phyloP scores from a whole-genome alignment of 176 grass and related monocot species.

The Oryza glumipatula region DNA sequence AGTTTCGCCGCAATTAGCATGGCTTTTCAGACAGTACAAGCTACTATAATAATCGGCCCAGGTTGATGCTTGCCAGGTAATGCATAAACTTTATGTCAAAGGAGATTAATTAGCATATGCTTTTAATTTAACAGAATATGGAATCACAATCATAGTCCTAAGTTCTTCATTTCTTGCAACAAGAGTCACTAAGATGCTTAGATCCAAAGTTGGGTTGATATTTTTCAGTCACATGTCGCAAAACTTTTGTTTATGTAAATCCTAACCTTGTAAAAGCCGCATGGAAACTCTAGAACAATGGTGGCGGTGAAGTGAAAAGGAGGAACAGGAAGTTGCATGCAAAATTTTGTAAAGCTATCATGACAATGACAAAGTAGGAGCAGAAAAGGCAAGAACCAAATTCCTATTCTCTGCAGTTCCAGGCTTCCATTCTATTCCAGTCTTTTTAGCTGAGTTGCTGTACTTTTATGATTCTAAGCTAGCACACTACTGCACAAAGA shows the following conservation, averaged over 20 bases:
- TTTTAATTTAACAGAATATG: conserved; percentile 32
- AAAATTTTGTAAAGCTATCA: conserved; percentile 43
- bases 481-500: background rate
- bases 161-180: conserved; percentile 26
- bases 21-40: conserved; percentile 34
- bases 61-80: conserved; percentile 48
- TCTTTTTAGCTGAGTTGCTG: background rate
- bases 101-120: conserved; percentile 18
- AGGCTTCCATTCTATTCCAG: background rate
- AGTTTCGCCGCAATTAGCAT: conserved; percentile 36
- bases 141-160: conserved; percentile 30
- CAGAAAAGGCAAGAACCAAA: conserved; percentile 26
- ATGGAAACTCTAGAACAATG: conserved; percentile 26
- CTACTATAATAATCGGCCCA: conserved; percentile 37
- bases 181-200: conserved; percentile 43
- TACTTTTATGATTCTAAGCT: background rate
- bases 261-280: conserved; percentile 19
- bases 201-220: conserved; percentile 25
- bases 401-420: conserved; percentile 11
- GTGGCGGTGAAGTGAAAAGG: conserved; percentile 43
- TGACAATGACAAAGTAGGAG: conserved; percentile 33
- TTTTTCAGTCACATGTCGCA: conserved; percentile 42
- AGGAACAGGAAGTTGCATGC: conserved; percentile 40
- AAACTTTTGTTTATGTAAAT: background rate
- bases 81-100: conserved; percentile 32